Conservation (phyloP, 768 basidiomycete species). For the Pleurotus giganteus region DNA sequence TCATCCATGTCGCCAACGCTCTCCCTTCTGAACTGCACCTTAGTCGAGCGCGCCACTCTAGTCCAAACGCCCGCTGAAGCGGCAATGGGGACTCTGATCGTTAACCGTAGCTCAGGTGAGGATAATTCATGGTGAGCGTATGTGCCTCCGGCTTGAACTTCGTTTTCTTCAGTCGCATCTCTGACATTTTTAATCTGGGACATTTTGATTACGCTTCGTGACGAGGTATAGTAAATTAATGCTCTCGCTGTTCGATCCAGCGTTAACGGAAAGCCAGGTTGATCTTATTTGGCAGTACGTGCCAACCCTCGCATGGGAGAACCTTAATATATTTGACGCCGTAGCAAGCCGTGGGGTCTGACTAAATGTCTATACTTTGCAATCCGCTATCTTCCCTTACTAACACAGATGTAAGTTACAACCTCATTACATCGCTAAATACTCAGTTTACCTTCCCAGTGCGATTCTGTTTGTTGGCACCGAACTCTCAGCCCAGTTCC, state of each 20-base stretch:
- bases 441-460: conserved; percentile 15
- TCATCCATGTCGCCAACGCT: no score
- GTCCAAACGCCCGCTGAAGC: conserved; percentile 19
- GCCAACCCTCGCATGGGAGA: not conserved
- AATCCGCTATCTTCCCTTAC: conserved; percentile 34
- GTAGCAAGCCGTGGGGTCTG: conserved; percentile 23
- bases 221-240: not conserved
- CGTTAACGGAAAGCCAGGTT: not conserved
- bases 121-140: not conserved
- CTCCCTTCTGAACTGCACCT: conserved; percentile 12
- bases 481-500: conserved; percentile 31
- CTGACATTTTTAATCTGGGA: conserved; percentile 8
- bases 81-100: conserved; percentile 24
- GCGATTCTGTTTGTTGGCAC: conserved; percentile 34
- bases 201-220: not conserved
- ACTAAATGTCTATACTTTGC: conserved; percentile 36
- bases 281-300: conserved; percentile 9
- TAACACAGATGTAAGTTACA: conserved; percentile 31
- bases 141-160: not conserved
- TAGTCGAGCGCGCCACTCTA: conserved; percentile 13
- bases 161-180: not conserved
- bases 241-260: not conserved
- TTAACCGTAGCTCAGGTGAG: conserved; percentile 31
- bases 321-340: not conserved
- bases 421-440: not conserved